phyloP scores from a whole-genome alignment of 257 asterid species.

The Solanum corneliomulleri region DNA sequence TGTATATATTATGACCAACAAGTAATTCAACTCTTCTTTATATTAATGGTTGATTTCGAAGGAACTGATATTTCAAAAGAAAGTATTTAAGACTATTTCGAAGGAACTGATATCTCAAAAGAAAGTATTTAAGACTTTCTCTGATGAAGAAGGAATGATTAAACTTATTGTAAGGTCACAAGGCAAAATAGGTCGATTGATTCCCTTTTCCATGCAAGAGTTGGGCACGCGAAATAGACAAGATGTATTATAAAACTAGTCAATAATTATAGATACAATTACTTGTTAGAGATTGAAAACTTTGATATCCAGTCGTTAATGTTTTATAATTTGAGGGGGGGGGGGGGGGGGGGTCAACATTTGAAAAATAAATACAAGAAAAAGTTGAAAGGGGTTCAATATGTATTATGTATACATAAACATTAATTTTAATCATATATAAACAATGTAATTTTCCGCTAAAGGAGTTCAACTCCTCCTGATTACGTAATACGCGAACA shows the following conservation, averaged over 20 bases:
- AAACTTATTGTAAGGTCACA: neutral
- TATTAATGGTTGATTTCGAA: neutral
- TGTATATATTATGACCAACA: neutral
- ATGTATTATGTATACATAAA: no score
- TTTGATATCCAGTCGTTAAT: neutral
- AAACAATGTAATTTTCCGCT: no score
- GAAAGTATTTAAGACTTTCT: neutral
- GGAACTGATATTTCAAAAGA: no score
- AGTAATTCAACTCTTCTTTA: neutral
- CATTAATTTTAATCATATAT: no score
- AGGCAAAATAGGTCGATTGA: neutral
- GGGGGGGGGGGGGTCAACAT: no score
- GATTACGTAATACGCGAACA: no score
- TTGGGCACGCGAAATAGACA: neutral
- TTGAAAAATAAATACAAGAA: no score
- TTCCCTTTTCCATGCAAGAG: neutral
- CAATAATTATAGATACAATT: neutral
- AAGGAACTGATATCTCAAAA: neutral
- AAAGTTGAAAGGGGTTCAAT: fast-evolving
- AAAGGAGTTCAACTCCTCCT: fast-evolving
- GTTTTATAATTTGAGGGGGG: no score
- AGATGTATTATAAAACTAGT: neutral
- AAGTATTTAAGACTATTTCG: no score
- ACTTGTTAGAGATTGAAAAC: neutral
- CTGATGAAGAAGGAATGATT: neutral